Conservation (phyloP, 306 rosid species). For the Lotus japonicus region DNA sequence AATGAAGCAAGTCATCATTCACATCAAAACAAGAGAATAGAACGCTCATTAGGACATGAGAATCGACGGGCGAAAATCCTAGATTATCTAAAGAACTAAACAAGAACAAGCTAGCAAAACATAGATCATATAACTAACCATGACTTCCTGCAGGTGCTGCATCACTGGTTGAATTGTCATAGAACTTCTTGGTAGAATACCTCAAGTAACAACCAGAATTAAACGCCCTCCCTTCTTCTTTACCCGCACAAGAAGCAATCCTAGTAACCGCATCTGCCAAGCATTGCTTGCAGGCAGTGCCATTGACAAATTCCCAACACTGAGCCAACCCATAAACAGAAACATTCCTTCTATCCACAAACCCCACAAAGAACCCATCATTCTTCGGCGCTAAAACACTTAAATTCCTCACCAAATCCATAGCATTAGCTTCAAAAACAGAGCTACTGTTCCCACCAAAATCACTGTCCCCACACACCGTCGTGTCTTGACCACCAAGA, state of each 20-base stretch:
- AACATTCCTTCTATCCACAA: not conserved
- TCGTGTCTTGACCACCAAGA: constrained; percentile 23
- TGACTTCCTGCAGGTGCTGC: not conserved
- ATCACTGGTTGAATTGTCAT: constrained; percentile 1
- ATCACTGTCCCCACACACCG: not conserved
- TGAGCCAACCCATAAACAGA: constrained; percentile 31
- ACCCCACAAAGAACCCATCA: constrained; percentile 19
- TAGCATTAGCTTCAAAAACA: not conserved
- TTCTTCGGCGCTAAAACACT: constrained; percentile 8
- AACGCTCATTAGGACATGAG: too few relatives aligned
- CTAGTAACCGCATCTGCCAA: constrained; percentile 13
- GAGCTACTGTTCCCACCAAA: constrained; percentile 1
- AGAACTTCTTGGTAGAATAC: constrained; percentile 7
- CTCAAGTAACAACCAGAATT: constrained; percentile 24
- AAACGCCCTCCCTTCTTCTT: constrained; percentile 19
- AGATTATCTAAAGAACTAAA: too few relatives aligned
- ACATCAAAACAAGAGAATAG: too few relatives aligned
- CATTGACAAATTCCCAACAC: constrained; percentile 16
- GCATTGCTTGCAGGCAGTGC: not conserved
- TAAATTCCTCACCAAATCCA: constrained; percentile 13
- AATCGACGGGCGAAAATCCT: too few relatives aligned
- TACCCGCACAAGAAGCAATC: constrained; percentile 6
- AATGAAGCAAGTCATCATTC: too few relatives aligned
- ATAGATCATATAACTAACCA: constrained; percentile 3
- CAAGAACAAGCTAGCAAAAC: not conserved